These are phyloP conservation scores for Polymyxa betae DNA, from an alignment of 208 protist species.

Conservation along the genomic window DNA sequence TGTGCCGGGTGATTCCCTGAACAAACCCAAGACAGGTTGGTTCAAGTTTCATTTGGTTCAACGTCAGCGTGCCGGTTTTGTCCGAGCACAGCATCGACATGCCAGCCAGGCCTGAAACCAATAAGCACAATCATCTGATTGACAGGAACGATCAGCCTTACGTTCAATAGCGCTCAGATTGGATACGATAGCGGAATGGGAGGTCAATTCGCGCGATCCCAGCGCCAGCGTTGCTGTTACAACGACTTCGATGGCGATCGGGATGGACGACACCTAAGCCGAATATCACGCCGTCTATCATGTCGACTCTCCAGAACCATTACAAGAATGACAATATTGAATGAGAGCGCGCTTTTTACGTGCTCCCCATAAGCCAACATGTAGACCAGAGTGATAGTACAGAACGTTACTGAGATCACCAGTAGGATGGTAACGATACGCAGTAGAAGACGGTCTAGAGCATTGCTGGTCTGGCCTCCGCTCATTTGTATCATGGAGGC, in stretches of 20 bases:
- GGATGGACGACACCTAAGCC: constrained; percentile 67
- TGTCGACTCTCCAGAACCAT: background rate
- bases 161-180: constrained; percentile 83
- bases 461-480: background rate
- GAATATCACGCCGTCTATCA: background rate
- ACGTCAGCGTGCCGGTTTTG: constrained; percentile 90
- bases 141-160: background rate
- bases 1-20: background rate
- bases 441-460: constrained; percentile 73
- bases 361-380: constrained; percentile 11
- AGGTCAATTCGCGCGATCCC: constrained; percentile 58
- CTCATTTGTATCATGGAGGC: constrained; percentile 80
- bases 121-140: background rate
- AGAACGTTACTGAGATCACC: constrained; percentile 71
- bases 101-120: constrained; percentile 15
- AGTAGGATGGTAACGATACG: constrained; percentile 62
- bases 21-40: background rate
- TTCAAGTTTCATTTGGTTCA: constrained; percentile 77
- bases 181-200: constrained; percentile 88
- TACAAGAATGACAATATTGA: constrained; percentile 57
- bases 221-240: constrained; percentile 55
- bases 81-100: constrained; percentile 82
- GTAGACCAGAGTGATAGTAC: constrained; percentile 63
- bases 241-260: constrained; percentile 75
- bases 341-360: background rate